Conservation (phyloP, 768 basidiomycete genomes). For the Hysterangium stoloniferum region DNA sequence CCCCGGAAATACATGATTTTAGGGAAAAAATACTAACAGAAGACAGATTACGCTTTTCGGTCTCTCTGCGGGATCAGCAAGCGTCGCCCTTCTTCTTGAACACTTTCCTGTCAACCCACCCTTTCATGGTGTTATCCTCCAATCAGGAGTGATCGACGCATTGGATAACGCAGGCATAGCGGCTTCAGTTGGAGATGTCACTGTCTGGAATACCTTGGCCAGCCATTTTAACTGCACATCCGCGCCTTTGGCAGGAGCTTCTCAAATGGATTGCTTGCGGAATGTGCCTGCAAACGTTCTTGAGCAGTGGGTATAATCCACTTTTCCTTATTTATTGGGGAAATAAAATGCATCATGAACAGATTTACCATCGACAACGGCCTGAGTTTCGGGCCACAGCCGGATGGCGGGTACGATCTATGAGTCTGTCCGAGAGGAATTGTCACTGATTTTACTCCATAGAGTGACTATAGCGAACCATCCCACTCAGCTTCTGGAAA, state of each 20-base stretch:
- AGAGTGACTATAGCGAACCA: constrained; percentile 6
- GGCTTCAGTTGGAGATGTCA: background rate
- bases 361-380: constrained; percentile 5
- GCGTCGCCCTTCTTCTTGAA: constrained; percentile 8
- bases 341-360: background rate
- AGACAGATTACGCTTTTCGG: constrained; percentile 8
- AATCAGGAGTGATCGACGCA: constrained; percentile 10
- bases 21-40: background rate
- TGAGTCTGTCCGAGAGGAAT: background rate
- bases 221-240: background rate
- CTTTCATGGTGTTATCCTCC: constrained; percentile 8
- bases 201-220: constrained; percentile 1
- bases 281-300: background rate
- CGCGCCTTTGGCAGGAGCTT: background rate
- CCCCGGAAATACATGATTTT: background rate
- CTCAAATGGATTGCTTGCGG: constrained; percentile 8
- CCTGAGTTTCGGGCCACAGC: constrained; percentile 5
- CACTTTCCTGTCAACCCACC: background rate
- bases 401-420: constrained; percentile 5
- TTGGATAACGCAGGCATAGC: background rate
- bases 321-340: background rate
- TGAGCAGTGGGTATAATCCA: background rate
- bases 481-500: constrained; percentile 5
- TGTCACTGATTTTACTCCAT: background rate
- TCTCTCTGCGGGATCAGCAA: constrained; percentile 7